phyloP scores from a whole-genome alignment of 2,329 filamentous ascomycete genomes.

The Pyrenophora teres region DNA sequence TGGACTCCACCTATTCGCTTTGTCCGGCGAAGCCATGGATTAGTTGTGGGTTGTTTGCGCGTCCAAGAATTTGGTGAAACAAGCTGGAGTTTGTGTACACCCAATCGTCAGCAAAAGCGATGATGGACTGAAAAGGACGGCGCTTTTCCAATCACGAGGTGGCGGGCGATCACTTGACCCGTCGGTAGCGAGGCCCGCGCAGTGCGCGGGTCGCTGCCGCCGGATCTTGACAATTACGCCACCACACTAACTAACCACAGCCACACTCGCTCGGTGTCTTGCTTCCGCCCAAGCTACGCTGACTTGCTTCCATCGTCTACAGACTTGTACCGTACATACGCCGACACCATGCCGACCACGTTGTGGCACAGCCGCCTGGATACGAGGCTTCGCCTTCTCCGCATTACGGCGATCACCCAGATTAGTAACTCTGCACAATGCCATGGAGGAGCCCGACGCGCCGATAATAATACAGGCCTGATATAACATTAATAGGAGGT shows the following conservation, averaged over 20 bases:
- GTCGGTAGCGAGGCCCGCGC: constrained; percentile 15
- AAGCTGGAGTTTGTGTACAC: constrained; percentile 3
- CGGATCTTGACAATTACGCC: constrained; percentile 4
- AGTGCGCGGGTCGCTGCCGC: constrained; percentile 8
- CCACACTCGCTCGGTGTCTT: constrained; percentile 12
- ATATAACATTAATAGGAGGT: constrained; percentile 3
- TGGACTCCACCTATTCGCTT: too few species aligned
- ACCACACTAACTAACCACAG: constrained; percentile 8
- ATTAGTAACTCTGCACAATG: constrained; percentile 4
- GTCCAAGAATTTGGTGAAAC: constrained; percentile 17
- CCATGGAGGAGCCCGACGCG: background rate
- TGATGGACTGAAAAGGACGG: constrained; percentile 6
- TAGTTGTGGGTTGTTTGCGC: constrained; percentile 9
- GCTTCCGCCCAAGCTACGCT: constrained; percentile 1
- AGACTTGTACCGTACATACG: background rate
- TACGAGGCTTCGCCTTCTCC: constrained; percentile 7
- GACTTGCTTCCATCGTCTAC: constrained; percentile 3
- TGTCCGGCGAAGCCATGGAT: background rate
- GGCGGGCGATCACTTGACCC: constrained; percentile 9
- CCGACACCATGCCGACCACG: constrained; percentile 14
- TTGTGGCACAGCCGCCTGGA: constrained; percentile 24
- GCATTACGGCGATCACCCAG: constrained; percentile 12
- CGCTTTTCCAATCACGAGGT: constrained; percentile 6
- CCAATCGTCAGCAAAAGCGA: constrained; percentile 12
- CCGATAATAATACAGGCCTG: constrained; percentile 11